Percentiles rank a stretch among this genome's conserved stretches.
phyloP scores from a whole-genome alignment of 306 rosid genomes.

The Oemleria cerasiformis region DNA sequence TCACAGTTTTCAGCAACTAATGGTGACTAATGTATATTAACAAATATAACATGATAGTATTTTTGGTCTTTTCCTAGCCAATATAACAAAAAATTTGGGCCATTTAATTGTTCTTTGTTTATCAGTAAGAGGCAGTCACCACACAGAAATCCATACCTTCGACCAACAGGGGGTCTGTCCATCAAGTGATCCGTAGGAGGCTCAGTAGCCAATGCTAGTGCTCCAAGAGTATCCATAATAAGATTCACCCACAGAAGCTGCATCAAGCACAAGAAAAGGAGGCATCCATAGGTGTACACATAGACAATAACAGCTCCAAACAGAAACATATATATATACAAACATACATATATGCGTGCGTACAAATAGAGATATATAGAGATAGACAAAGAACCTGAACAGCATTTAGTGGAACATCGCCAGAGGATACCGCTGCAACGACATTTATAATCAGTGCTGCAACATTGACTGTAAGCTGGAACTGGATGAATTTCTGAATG shows the following conservation, averaged over 20 bases:
- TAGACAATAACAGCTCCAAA: not conserved
- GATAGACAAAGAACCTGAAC: constrained; percentile 71
- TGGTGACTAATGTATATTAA: not conserved
- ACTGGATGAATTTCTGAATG: constrained; percentile 97
- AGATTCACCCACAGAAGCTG: constrained; percentile 99
- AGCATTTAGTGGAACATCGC: constrained; percentile 86
- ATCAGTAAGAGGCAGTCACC: not conserved
- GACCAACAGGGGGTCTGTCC: constrained; percentile 78
- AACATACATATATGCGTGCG: not conserved
- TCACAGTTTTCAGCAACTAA: not conserved
- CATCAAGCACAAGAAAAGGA: constrained; percentile 20
- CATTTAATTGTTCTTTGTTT: not conserved
- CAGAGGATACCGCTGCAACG: constrained; percentile 81
- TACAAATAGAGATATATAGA: constrained; percentile 10
- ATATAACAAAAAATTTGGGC: not conserved
- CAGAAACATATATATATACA: not conserved
- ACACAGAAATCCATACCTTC: constrained; percentile 44
- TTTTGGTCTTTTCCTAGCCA: not conserved
- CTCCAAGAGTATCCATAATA: constrained; percentile 99
- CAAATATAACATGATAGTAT: not conserved
- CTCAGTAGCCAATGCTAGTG: constrained; percentile 94
- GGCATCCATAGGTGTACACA: constrained; percentile 16
- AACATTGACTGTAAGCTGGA: constrained; percentile 91
- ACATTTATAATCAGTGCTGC: constrained; percentile 92
- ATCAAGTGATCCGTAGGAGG: constrained; percentile 93